Conservation (phyloP, 495 filamentous ascomycete genomes). For the Gamarada debralockiae region DNA sequence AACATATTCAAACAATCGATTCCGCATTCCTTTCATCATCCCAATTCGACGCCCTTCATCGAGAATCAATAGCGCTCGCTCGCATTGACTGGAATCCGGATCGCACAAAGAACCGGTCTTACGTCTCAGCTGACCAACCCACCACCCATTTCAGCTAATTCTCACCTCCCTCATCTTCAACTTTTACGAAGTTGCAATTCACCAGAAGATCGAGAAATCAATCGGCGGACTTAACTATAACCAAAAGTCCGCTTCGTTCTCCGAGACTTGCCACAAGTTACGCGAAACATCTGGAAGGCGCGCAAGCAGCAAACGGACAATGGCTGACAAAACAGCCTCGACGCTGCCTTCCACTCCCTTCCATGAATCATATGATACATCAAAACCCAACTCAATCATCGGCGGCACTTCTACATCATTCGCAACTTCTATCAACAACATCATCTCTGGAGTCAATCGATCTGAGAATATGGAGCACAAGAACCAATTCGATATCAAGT, state of each 20-base stretch:
- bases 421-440: conserved; percentile 14
- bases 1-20: background rate
- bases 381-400: conserved; percentile 3
- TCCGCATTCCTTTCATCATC: conserved; percentile 6
- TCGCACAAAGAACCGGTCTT: conserved; percentile 21
- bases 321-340: conserved; percentile 26
- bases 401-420: conserved; percentile 8
- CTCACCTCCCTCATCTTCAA: background rate
- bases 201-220: background rate
- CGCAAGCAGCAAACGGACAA: conserved; percentile 15
- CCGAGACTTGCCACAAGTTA: conserved; percentile 20
- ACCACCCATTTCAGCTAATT: background rate
- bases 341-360: conserved; percentile 27
- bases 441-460: conserved; percentile 17
- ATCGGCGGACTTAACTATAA: conserved; percentile 19
- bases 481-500: conserved; percentile 28
- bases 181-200: conserved; percentile 1
- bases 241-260: conserved; percentile 13
- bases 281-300: too few species aligned
- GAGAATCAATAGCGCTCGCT: conserved; percentile 7
- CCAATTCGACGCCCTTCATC: conserved; percentile 1
- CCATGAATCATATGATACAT: conserved; percentile 10
- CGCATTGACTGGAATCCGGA: conserved; percentile 26
- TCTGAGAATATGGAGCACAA: conserved; percentile 18
- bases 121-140: conserved; percentile 19